Evolutionary conservation across 345 rosid species (phyloP), one percentile per base, ranked within the genome.

Genomic region (Dimocarpus longan): DNA sequence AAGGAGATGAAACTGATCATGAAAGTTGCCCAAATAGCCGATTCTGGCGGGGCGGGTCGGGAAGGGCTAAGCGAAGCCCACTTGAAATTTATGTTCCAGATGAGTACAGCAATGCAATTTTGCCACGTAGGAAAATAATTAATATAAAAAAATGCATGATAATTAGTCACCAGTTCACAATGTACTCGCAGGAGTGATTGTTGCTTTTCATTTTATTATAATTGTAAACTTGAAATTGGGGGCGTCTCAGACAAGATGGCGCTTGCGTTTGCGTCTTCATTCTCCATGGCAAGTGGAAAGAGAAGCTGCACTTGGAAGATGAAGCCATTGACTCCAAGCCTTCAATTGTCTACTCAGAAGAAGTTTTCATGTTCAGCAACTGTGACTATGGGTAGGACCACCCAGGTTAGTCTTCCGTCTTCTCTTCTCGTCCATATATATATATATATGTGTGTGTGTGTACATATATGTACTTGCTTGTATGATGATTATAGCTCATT

Each of bases 311-410:
- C 79, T 67, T 78, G 65, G 77, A 84, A 76, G 56, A 22, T 73
- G 73, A 83, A 79, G 32, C 87, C 81, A 50, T 75, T 43, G 57
- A 75, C 74, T 50, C 18, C 81, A 6, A 83, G 66, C 71, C 76
- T 65, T 8, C 40, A 79, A 66, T 11, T 72, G 66, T 69, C 70
- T n/a, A 1, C 40, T 70, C 86, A 26, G 32, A 80, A 44, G 52
- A 90, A 77, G 75, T 80, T 87, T 68, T 68, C 82, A 4, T 86
- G 89, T 79, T 82, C 84, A 26, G 85, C 87, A 70, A 81, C 87
- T 74, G 70, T 87, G 59, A 84, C 91, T 76, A 74, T 91, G 43
- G 83, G 81, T 10, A 74, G 71, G 5, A 40, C 81, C 44, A 40
- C 81, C 50, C 74, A 37, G 90, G 94, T 90, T 86, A 44, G 79